Conservation (phyloP, 2,329 filamentous ascomycete species). For the Ophiosphaerella herpotricha region DNA sequence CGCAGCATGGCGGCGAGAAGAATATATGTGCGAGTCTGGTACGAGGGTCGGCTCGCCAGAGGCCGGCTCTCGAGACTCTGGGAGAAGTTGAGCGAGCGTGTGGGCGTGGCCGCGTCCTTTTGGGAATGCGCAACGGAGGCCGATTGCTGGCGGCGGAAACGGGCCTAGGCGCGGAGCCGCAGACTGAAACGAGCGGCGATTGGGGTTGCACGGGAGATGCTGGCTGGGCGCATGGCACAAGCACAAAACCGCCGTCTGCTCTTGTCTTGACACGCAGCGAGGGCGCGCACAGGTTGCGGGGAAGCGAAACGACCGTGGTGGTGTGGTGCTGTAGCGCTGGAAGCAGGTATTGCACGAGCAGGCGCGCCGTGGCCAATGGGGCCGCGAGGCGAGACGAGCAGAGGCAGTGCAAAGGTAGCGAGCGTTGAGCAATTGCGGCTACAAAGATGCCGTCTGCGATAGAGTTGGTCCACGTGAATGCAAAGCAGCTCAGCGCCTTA, state of each 20-base stretch:
- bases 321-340: conserved; percentile 5
- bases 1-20: conserved; percentile 71
- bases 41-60: conserved; percentile 35
- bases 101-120: conserved; percentile 12
- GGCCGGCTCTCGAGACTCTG: conserved; percentile 34
- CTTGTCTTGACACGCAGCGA: conserved; percentile 8
- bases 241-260: conserved; percentile 10
- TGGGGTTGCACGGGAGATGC: conserved; percentile 27
- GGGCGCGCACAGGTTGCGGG: conserved; percentile 19
- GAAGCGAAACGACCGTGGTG: conserved; percentile 7
- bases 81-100: conserved; percentile 17
- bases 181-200: conserved; percentile 38
- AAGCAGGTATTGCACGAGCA: conserved; percentile 12
- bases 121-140: conserved; percentile 7
- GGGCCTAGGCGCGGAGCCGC: conserved; percentile 28
- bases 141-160: conserved; percentile 24
- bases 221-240: conserved; percentile 32
- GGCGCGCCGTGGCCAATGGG: conserved; percentile 21
- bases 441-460: conserved; percentile 13
- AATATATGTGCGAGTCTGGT: conserved; percentile 16
- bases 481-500: too few species aligned
- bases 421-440: conserved; percentile 19
- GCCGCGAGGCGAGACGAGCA: conserved; percentile 5
- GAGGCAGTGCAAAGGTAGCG: conserved; percentile 2
- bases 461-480: not conserved